Conservation (phyloP, 495 filamentous ascomycete genomes). For the Penicillium antarcticum region DNA sequence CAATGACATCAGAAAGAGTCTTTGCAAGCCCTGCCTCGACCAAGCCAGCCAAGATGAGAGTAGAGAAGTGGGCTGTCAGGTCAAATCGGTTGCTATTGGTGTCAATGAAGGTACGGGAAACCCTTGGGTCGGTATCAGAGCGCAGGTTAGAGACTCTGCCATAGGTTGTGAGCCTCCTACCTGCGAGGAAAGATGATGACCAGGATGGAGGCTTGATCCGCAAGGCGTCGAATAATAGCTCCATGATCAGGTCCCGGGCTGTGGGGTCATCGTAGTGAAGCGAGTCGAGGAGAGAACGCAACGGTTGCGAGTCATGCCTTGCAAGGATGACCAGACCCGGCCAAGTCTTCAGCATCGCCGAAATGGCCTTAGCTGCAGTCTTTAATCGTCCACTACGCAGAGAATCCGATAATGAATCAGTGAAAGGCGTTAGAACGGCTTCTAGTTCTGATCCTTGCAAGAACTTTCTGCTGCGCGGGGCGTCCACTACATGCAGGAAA, state of each 20-base stretch:
- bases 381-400: slow-evolving; percentile 71
- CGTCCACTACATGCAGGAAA: slow-evolving; percentile 85
- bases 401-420: slow-evolving; percentile 69
- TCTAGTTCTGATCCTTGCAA: slow-evolving; percentile 79
- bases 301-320: slow-evolving; percentile 77
- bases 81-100: slow-evolving; percentile 70
- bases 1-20: slow-evolving; percentile 60
- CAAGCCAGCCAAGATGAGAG: slow-evolving; percentile 81
- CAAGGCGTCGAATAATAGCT: slow-evolving; percentile 85
- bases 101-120: slow-evolving; percentile 45
- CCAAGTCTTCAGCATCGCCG: slow-evolving; percentile 91
- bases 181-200: slow-evolving; percentile 93
- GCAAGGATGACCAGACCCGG: slow-evolving; percentile 78
- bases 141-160: slow-evolving; percentile 88
- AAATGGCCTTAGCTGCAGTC: slow-evolving; percentile 80
- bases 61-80: slow-evolving; percentile 88
- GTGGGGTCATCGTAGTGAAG: slow-evolving; percentile 67
- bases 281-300: slow-evolving; percentile 76
- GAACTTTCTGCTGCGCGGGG: slow-evolving; percentile 74
- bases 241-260: slow-evolving; percentile 69
- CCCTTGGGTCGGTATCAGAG: slow-evolving; percentile 50
- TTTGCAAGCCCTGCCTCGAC: slow-evolving; percentile 77
- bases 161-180: slow-evolving; percentile 88
- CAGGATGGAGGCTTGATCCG: slow-evolving; percentile 94
- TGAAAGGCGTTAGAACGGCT: slow-evolving; percentile 82